phyloP scores from a whole-genome alignment of 1,284 basidiomycete genomes.

The Pseudozyma thailandica region DNA sequence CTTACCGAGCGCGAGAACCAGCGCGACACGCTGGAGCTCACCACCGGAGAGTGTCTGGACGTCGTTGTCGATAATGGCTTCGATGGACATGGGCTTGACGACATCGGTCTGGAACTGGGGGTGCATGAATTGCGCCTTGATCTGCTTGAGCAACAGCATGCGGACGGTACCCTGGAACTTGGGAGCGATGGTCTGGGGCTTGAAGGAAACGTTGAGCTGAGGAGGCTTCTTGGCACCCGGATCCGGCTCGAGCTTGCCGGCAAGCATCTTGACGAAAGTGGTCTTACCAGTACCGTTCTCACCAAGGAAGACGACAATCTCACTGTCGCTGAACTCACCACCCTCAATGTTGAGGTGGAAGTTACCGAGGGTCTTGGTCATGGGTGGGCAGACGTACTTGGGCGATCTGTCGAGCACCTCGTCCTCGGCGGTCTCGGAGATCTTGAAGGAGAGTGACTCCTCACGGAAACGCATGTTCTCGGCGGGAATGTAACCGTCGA shows the following conservation, averaged over 20 bases:
- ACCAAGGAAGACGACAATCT: constrained; percentile 68
- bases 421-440: constrained; percentile 67
- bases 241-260: constrained; percentile 66
- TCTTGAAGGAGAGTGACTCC: constrained; percentile 67
- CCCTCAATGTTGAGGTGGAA: constrained; percentile 65
- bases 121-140: constrained; percentile 68
- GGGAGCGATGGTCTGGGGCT: constrained; percentile 68
- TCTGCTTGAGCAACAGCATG: constrained; percentile 68
- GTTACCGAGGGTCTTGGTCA: constrained; percentile 66
- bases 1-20: constrained; percentile 67
- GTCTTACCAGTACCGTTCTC: constrained; percentile 68
- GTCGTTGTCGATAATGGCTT: constrained; percentile 67
- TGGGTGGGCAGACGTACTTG: constrained; percentile 62
- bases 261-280: constrained; percentile 68
- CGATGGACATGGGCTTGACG: constrained; percentile 67
- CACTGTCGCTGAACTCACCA: constrained; percentile 65
- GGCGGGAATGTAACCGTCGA: constrained; percentile 67
- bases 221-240: constrained; percentile 61
- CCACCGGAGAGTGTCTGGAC: constrained; percentile 67
- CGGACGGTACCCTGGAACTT: constrained; percentile 68
- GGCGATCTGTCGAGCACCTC: constrained; percentile 58
- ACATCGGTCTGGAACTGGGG: constrained; percentile 69
- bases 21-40: constrained; percentile 66
- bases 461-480: constrained; percentile 69
- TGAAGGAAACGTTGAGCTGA: constrained; percentile 66